Base-by-base conservation (phyloP, 352 stramenopile genomes). In the Pythium oligandrum region DNA sequence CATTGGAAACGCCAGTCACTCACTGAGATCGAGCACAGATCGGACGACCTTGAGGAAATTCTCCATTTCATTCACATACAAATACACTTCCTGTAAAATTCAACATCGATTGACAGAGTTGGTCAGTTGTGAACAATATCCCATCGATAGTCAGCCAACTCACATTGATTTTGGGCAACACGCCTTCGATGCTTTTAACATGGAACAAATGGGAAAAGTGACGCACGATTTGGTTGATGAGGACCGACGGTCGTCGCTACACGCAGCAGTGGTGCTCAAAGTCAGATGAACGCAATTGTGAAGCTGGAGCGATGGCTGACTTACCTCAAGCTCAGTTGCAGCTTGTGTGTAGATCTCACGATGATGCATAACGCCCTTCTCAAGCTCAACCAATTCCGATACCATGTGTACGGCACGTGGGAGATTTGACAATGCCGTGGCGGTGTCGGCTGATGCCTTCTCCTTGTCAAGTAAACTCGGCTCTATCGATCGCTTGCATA, bases 121-220 rank as follows among this genome's bases (percentile, higher is more conserved):
- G 17, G 17, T 26, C 17, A 26, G 17, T 26, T 26, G 17, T 26
- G 17, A 26, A 26, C 17, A 26, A 26, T 26, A 26, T 26, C 17
- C 17, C 17, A 26, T 26, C 17, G 17, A 26, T 26, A 26, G 17
- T 26, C 17, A 26, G 17, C 17, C 17, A 4, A 43, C 70, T 50
- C 57, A 90, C 82, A 47, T 96, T 96, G 47, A 96, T 94, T 54
- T 95, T 96, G 3, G 88, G 88, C n/a, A 96, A 72, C 33, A 96
- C 79, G 1, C 86, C 88, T 51, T 96, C 86, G 10, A 96, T 66
- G 35, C 64, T 81, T 45, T 84, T 88, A 12, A 96, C 73, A 43
- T 88, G 68, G 66, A 96, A 96, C 5, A 96, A 65, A 42, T 95
- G 80, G 31, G 75, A 86, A 52, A 96, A 95, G 35, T 96, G 86